A percentile compares a stretch with the other conserved stretches of the same genome.
Conservation (phyloP, 768 basidiomycete species). For the Lactarius pseudohatsudake region DNA sequence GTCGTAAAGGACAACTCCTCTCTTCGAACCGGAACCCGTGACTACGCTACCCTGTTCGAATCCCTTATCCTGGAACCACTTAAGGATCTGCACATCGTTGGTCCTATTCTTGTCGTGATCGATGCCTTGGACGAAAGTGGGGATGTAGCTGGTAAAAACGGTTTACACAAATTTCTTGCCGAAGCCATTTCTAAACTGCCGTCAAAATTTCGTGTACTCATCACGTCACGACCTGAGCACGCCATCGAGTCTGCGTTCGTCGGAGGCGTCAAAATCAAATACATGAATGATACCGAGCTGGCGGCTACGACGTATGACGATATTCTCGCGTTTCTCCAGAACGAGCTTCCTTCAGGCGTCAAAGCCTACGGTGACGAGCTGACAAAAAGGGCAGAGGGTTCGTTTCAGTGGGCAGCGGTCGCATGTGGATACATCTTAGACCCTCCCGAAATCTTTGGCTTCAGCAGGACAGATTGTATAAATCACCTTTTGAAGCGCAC, state of each 20-base stretch:
- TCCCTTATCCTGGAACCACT: not conserved
- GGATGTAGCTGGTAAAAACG: not conserved
- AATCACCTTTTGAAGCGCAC: too few relatives aligned
- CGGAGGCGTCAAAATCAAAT: not conserved
- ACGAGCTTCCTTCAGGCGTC: not conserved
- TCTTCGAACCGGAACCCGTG: not conserved
- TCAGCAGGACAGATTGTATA: too few relatives aligned
- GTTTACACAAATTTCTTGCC: not conserved
- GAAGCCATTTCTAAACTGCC: not conserved
- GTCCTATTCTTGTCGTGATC: conserved; percentile 1
- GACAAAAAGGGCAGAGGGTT: not conserved
- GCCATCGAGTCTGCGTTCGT: not conserved
- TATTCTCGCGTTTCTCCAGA: not conserved
- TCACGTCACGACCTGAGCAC: not conserved
- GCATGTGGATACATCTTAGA: not conserved
- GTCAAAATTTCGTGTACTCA: not conserved
- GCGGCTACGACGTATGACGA: not conserved
- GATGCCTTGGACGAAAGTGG: conserved; percentile 5
- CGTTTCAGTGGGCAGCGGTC: not conserved
- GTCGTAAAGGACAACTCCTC: not conserved
- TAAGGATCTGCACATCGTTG: not conserved
- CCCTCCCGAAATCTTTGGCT: too few relatives aligned
- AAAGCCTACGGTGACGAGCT: not conserved
- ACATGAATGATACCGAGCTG: not conserved
- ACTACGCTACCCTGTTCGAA: not conserved